These are phyloP conservation scores for Candida labiduridarum DNA, from an alignment of 1,139 yeast species.

Conservation along the genomic window DNA sequence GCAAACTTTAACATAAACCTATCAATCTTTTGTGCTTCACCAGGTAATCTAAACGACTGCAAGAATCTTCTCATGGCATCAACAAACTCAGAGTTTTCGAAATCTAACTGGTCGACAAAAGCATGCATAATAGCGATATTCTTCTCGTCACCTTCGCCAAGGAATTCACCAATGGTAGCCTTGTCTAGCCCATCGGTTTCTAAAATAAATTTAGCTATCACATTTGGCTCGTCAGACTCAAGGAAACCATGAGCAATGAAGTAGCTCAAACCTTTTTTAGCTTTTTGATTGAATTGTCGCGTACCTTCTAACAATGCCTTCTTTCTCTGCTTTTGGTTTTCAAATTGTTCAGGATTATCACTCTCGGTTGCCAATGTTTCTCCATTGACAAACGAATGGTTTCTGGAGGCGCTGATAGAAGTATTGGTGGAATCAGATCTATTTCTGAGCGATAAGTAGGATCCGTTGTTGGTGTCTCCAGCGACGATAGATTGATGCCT, in stretches of 20 bases:
- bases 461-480: constrained; percentile 17
- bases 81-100: constrained; percentile 67
- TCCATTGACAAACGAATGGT: constrained; percentile 35
- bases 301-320: constrained; percentile 80
- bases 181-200: constrained; percentile 83
- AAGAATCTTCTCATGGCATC: constrained; percentile 84
- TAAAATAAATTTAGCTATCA: constrained; percentile 75
- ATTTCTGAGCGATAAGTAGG: constrained; percentile 31
- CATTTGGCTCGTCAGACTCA: constrained; percentile 56
- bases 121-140: constrained; percentile 89
- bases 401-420: constrained; percentile 32
- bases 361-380: constrained; percentile 31
- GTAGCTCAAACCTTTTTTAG: constrained; percentile 73
- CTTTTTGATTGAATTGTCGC: constrained; percentile 78
- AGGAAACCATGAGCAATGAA: constrained; percentile 69
- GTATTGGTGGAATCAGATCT: constrained; percentile 45
- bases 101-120: constrained; percentile 88
- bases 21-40: constrained; percentile 97
- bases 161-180: constrained; percentile 82
- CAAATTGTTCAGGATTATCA: constrained; percentile 87
- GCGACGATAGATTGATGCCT: constrained; percentile 1
- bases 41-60: constrained; percentile 91
- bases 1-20: constrained; percentile 97
- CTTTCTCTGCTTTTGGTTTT: constrained; percentile 79
- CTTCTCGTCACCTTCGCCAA: constrained; percentile 86